phyloP scores from a whole-genome alignment of 2,329 filamentous ascomycete genomes.

The Colletotrichum incanum region DNA sequence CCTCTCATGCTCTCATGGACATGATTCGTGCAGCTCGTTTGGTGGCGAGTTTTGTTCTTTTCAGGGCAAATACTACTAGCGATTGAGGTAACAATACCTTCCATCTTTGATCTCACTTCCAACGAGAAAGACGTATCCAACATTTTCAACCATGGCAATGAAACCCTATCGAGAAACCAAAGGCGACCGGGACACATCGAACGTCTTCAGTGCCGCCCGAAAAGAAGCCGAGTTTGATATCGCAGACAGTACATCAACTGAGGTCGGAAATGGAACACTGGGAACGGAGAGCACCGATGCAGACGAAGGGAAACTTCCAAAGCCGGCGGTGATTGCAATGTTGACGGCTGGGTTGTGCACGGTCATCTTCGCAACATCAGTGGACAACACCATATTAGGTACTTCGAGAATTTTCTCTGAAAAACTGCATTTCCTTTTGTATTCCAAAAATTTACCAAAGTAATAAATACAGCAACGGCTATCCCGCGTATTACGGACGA shows the following conservation, averaged over 20 bases:
- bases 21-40: not conserved
- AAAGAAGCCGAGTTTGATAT: not conserved
- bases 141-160: not conserved
- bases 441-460: not conserved
- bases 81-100: not conserved
- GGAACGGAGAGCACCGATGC: not conserved
- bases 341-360: not conserved
- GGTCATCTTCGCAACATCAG: not conserved
- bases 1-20: not conserved
- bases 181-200: not conserved
- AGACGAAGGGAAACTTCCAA: not conserved
- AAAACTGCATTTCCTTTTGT: too few species aligned
- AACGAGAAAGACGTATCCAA: not conserved
- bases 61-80: not conserved
- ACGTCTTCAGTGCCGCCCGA: not conserved
- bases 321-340: not conserved
- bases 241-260: not conserved
- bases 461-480: not conserved
- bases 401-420: not conserved
- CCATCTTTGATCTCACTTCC: not conserved
- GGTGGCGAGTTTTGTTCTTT: not conserved
- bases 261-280: not conserved
- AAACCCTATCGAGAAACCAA: not conserved
- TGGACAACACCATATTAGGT: constrained; percentile 9
- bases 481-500: not conserved